Evolutionary conservation across 139 green algal genomes (phyloP).

Genomic region (Chlamydomonas incerta): DNA sequence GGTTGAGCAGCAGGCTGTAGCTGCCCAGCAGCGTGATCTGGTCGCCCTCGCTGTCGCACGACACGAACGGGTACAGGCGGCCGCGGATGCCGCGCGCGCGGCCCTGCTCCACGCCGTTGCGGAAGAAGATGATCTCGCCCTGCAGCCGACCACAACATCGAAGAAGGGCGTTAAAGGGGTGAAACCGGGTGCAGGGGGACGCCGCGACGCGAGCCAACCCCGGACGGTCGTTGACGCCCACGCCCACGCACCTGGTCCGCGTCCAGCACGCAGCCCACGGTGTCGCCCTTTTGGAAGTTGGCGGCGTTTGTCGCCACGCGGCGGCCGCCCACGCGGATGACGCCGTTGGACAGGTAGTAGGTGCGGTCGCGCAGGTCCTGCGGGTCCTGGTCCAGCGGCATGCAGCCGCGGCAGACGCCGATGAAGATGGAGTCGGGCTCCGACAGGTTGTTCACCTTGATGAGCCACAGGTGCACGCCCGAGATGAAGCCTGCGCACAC

Average conservation of each 20-base stretch:
- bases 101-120: constrained; percentile 65
- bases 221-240: too few relatives aligned
- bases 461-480: constrained; percentile 72
- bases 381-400: constrained; percentile 73
- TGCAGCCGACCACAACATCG: neutral
- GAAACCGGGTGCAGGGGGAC: neutral
- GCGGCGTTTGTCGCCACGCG: constrained; percentile 67
- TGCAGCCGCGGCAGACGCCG: constrained; percentile 71
- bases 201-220: too few relatives aligned
- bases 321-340: constrained; percentile 68
- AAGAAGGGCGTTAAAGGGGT: neutral
- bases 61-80: constrained; percentile 73
- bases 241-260: constrained; percentile 59
- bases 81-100: constrained; percentile 69
- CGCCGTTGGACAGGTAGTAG: constrained; percentile 72
- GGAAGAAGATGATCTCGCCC: constrained; percentile 66
- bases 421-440: constrained; percentile 78
- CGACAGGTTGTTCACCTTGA: constrained; percentile 72
- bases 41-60: constrained; percentile 70
- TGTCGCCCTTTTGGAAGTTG: constrained; percentile 73
- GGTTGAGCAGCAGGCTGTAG: constrained; percentile 69
- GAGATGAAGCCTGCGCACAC: constrained; percentile 64
- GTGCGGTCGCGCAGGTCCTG: constrained; percentile 67
- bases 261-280: constrained; percentile 71
- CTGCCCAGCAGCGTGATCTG: constrained; percentile 68